Base-by-base conservation (phyloP, 768 basidiomycete genomes). In the Butyriboletus loyo region DNA sequence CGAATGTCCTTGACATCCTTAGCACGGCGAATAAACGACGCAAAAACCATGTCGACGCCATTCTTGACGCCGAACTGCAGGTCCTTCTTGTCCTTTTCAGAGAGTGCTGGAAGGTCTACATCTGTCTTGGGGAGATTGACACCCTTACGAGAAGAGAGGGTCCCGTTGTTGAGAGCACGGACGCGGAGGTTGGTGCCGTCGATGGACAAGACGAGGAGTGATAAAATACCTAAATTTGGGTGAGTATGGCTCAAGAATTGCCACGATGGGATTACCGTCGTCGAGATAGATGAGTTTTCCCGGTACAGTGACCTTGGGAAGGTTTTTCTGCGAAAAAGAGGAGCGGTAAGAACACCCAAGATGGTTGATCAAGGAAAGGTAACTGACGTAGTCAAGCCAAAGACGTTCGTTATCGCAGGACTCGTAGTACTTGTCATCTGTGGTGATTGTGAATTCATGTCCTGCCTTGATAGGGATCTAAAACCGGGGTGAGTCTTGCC, bases 71-170 rank as follows among this genome's bases (percentile, higher is more conserved):
- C 97, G 58, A 98, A 99, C 57, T 78, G 71, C 54, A 99, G 74
- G 67, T 98, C 97, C 58, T 84, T 85, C 80, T 97, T 98, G 83
- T 99, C 97, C 81, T 99, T 98, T 51, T 92, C 91, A 52, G 94
- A 97, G 38, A 99, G 84, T 46, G 97, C 92, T 47, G 97, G 97
- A 47, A 99, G 86, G 74, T 99, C 97, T 64, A 99, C 97, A 13
- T 87, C 81, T 57, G 97, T 98, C 75, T 98, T 97, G 63, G 97
- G 97, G 50, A 99, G 85, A 74, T 99, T 99, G 76, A 98, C 97
- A 67, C 97, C 97, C 79, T 99, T 99, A 70, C 92, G 90, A 49
- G 95, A 98, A 45, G 90, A 91, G 62, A 99, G 86, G 36, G 78
- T 86, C 49, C 95, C 97, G 65, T 85, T 88, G 83, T 98, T 99